Evolutionary conservation across 2,329 filamentous ascomycete species (phyloP).

Genomic region (Diplodia seriata): DNA sequence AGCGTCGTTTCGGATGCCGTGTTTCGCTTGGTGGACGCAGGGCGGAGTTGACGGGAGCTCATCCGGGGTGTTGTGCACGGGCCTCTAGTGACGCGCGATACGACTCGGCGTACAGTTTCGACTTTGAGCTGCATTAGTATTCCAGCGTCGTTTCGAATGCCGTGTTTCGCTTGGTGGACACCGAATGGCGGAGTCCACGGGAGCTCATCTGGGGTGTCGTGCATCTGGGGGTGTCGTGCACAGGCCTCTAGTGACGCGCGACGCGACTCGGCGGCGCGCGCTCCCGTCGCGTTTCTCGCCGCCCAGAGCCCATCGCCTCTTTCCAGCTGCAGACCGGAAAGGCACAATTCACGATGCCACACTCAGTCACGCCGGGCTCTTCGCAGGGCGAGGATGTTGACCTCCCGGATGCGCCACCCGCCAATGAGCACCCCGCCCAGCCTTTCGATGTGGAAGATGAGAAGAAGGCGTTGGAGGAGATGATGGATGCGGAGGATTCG

Average conservation of each 20-base stretch:
- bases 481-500: slow-evolving; percentile 65
- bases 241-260: slow-evolving; percentile 8
- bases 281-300: slow-evolving; percentile 27
- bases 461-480: slow-evolving; percentile 59
- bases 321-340: slow-evolving; percentile 4
- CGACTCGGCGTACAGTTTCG: not conserved
- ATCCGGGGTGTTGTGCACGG: slow-evolving; percentile 11
- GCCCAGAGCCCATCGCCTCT: not conserved
- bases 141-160: not conserved
- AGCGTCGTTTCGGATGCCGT: not conserved
- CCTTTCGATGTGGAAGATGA: slow-evolving; percentile 42
- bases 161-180: slow-evolving; percentile 1
- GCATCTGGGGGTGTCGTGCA: no score
- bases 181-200: not conserved
- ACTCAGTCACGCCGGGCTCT: slow-evolving; percentile 52
- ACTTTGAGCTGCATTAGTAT: not conserved
- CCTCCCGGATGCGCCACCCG: slow-evolving; percentile 49
- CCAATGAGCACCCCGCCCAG: slow-evolving; percentile 23
- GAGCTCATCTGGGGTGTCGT: slow-evolving; percentile 2
- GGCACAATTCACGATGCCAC: slow-evolving; percentile 50
- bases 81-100: slow-evolving; percentile 13
- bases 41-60: slow-evolving; percentile 7
- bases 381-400: slow-evolving; percentile 49
- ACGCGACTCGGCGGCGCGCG: slow-evolving; percentile 1
- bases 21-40: not conserved